Conservation (phyloP, 23 red algal species). For the Cyanidioschyzon merolae region DNA sequence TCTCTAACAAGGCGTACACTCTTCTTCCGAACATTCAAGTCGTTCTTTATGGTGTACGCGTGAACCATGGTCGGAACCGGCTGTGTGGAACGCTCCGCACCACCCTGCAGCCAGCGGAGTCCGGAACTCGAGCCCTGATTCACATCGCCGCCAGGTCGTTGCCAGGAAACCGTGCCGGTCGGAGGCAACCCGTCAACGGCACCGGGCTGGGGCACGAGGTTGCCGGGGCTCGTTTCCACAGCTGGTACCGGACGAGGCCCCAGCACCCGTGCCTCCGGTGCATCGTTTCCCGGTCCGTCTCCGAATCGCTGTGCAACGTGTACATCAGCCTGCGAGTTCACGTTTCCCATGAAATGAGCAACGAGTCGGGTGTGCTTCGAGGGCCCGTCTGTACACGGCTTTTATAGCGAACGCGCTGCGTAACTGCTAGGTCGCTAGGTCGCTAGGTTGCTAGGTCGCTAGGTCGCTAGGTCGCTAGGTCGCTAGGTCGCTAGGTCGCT, state of each 20-base stretch:
- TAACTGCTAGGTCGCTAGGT: too few species aligned
- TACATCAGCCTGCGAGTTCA: background rate
- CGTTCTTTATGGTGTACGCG: background rate
- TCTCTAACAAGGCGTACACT: background rate
- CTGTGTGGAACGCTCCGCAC: background rate
- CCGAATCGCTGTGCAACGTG: background rate
- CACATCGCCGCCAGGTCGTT: too few species aligned
- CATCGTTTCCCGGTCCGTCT: background rate
- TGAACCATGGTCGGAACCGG: constrained; percentile 3
- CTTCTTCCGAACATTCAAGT: constrained; percentile 15
- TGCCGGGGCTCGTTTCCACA: background rate
- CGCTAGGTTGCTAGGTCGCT: too few species aligned
- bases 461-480: too few species aligned
- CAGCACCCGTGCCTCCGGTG: background rate
- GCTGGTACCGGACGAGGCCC: background rate
- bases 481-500: too few species aligned
- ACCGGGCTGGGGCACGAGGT: background rate
- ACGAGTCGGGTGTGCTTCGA: too few species aligned
- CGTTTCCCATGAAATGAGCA: background rate
- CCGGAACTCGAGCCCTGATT: too few species aligned
- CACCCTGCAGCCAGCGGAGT: background rate
- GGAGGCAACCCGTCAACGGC: too few species aligned
- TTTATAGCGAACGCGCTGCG: too few species aligned
- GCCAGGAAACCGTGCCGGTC: too few species aligned
- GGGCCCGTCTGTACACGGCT: too few species aligned